phyloP scores from a whole-genome alignment of 495 filamentous ascomycete genomes.

The Penicillium roqueforti region DNA sequence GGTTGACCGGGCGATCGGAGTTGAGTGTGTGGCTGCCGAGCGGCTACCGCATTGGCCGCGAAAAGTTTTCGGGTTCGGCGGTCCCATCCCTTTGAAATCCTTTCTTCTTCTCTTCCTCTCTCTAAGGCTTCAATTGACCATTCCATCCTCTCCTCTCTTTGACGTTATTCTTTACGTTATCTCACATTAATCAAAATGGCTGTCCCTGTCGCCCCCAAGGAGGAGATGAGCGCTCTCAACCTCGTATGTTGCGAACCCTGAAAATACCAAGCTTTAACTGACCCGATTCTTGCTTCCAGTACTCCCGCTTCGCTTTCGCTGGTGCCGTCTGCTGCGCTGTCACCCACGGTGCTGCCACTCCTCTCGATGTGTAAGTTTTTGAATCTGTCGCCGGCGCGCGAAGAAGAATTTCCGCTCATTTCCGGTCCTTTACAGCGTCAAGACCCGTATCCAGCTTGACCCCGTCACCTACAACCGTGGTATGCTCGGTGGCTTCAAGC shows the following conservation, averaged over 20 bases:
- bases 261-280: slow-evolving; percentile 33
- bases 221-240: slow-evolving; percentile 44
- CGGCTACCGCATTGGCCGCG: slow-evolving; percentile 34
- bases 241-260: slow-evolving; percentile 28
- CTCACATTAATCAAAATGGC: slow-evolving; percentile 38
- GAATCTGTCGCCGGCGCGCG: neutral
- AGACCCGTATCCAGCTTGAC: slow-evolving; percentile 93
- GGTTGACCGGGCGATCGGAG: slow-evolving; percentile 35
- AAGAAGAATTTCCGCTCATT: neutral
- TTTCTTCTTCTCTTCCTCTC: slow-evolving; percentile 19
- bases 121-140: slow-evolving; percentile 18
- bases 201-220: slow-evolving; percentile 37
- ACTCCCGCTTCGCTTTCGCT: slow-evolving; percentile 85
- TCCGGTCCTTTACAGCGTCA: slow-evolving; percentile 59
- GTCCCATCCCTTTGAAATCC: slow-evolving; percentile 37
- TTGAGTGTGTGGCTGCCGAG: slow-evolving; percentile 19
- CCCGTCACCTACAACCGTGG: slow-evolving; percentile 85
- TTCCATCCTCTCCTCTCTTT: slow-evolving; percentile 18
- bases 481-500: slow-evolving; percentile 79
- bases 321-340: slow-evolving; percentile 76
- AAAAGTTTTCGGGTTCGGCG: slow-evolving; percentile 30
- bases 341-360: slow-evolving; percentile 88
- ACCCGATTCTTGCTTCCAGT: slow-evolving; percentile 51
- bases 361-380: slow-evolving; percentile 88
- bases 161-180: slow-evolving; percentile 17